A percentile compares a stretch with the other conserved stretches of the same genome.
Evolutionary conservation across 75 land plant species (phyloP).

Genomic region (Pinus tabuliformis): DNA sequence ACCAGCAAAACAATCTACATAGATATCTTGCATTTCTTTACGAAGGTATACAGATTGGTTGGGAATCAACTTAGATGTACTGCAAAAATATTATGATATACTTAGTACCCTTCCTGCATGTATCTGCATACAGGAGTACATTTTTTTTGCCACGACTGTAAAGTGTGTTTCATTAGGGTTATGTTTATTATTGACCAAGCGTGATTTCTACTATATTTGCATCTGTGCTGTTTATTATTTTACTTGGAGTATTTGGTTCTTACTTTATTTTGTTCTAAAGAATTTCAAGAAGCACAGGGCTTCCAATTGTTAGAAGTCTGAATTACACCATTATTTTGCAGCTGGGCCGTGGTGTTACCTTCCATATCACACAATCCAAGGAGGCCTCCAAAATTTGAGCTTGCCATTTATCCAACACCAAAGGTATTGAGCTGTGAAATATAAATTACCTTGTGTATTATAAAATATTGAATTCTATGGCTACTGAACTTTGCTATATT

Average conservation of each 20-base stretch:
- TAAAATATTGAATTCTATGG: background rate
- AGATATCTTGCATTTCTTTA: background rate
- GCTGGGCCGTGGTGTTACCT: constrained; percentile 92
- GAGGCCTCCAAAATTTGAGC: constrained; percentile 70
- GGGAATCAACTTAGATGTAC: background rate
- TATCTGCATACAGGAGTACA: background rate
- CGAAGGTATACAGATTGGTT: background rate
- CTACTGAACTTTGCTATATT: background rate
- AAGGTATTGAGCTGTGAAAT: constrained; percentile 50
- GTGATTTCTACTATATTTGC: background rate
- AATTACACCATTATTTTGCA: constrained; percentile 15
- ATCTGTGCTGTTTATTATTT: background rate
- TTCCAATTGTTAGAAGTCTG: background rate
- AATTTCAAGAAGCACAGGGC: background rate
- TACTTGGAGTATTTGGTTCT: background rate
- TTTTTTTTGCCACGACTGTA: background rate
- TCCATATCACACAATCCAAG: constrained; percentile 31
- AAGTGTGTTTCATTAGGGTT: background rate
- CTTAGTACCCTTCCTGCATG: background rate
- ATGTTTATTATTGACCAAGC: background rate
- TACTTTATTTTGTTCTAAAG: background rate
- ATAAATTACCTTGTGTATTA: background rate
- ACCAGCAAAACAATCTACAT: constrained; percentile 1
- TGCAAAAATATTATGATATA: background rate
- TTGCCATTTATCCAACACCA: constrained; percentile 67